Percentiles rank a stretch among this genome's conserved stretches.
Evolutionary conservation across 768 basidiomycete species (phyloP).

Genomic region (Pulveroboletus sp.): DNA sequence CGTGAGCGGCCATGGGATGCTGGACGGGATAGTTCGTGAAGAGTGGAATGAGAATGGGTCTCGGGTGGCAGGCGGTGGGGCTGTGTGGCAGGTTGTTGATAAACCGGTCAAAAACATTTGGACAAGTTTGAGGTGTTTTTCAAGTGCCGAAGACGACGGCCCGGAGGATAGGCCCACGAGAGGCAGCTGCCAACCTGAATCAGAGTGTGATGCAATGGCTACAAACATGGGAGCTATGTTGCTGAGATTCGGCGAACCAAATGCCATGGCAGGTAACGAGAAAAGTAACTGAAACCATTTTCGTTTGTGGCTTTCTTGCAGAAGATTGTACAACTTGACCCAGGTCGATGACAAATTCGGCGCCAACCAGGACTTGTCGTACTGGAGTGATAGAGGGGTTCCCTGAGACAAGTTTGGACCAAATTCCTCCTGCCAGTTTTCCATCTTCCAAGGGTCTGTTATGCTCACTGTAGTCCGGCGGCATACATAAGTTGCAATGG

Average conservation of each 20-base stretch:
- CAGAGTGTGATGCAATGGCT: constrained; percentile 24
- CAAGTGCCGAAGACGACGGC: constrained; percentile 1
- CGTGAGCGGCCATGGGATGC: not conserved
- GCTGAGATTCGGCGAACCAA: constrained; percentile 9
- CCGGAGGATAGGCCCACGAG: no score
- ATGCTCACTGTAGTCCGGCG: not conserved
- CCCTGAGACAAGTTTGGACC: not conserved
- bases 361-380: constrained; percentile 24
- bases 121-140: not conserved
- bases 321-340: constrained; percentile 25
- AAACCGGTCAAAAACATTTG: not conserved
- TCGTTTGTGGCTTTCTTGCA: constrained; percentile 8
- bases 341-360: constrained; percentile 17
- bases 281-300: constrained; percentile 25
- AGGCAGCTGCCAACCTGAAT: no score
- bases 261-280: constrained; percentile 28
- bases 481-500: constrained; percentile 4
- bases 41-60: not conserved
- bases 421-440: constrained; percentile 1
- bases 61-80: not conserved
- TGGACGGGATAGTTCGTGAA: not conserved
- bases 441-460: not conserved
- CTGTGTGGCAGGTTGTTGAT: not conserved
- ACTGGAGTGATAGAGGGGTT: constrained; percentile 8
- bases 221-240: constrained; percentile 28